Conservation (phyloP, 257 asterid species). For the Pogostemon cablin region DNA sequence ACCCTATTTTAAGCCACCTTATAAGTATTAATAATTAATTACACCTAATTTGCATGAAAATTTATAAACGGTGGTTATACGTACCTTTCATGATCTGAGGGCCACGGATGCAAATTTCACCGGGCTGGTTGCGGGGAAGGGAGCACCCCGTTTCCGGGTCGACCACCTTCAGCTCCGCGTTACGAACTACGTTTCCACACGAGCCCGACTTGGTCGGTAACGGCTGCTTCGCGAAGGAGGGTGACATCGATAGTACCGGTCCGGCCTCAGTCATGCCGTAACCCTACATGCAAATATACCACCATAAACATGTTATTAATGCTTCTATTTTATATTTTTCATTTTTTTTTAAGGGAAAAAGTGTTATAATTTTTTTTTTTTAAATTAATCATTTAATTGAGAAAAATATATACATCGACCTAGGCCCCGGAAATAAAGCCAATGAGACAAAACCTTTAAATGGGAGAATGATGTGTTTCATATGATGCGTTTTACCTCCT, state of each 20-base stretch:
- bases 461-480: too few relatives aligned
- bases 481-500: too few relatives aligned
- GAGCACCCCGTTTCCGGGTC: slow-evolving; percentile 85
- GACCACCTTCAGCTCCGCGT: slow-evolving; percentile 83
- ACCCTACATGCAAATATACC: slow-evolving; percentile 42
- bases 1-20: slow-evolving; percentile 37
- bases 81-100: slow-evolving; percentile 82
- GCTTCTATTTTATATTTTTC: too few relatives aligned
- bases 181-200: slow-evolving; percentile 87
- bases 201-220: slow-evolving; percentile 75
- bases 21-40: too few relatives aligned
- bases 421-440: too few relatives aligned
- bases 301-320: too few relatives aligned
- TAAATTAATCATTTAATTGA: too few relatives aligned
- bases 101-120: slow-evolving; percentile 90
- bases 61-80: neutral
- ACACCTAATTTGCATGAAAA: neutral
- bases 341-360: too few relatives aligned
- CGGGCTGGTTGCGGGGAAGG: slow-evolving; percentile 71
- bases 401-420: too few relatives aligned
- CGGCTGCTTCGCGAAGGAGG: slow-evolving; percentile 68
- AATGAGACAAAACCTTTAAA: too few relatives aligned
- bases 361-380: too few relatives aligned
- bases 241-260: slow-evolving; percentile 79
- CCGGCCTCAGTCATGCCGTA: slow-evolving; percentile 98